Base-by-base conservation (phyloP, 2,329 filamentous ascomycete species). In the Esteya vermicola region DNA sequence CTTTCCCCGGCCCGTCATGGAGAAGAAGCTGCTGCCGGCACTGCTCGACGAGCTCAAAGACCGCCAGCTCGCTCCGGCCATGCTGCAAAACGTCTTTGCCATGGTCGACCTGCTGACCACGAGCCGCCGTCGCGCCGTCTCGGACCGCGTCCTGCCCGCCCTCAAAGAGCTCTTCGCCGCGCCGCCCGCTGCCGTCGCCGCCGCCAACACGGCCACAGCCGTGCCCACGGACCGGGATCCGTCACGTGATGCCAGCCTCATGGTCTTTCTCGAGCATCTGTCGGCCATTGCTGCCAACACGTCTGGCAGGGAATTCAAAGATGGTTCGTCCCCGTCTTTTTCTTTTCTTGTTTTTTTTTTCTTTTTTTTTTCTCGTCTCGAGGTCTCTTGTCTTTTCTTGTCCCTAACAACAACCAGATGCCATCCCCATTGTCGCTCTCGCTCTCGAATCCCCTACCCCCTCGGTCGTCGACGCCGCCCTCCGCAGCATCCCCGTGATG, bases 11-110 rank as follows among this genome's bases (percentile, higher is more conserved):
- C 85, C 85, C 0, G 88, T 98, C 2, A 75, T 96, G 56, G 91
- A 95, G 55, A 94, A 86, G 63, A 98, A 98, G 58, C 70, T 98
- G 8, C 63, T 98, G 3, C 86, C 85, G 1, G 88, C 83, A 1
- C 60, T 98, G 34, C 62, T 98, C 3, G 91, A 98, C 40, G 89
- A 98, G 59, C 77, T 86, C 57, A 96, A 98, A 54, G 91, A 98
- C 52, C 80, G 76, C 38, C 88, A 94, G 33, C 68, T 96, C 1
- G 64, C 95, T 6, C 79, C 88, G 0, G 63, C 89, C 32, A 85
- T 96, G 27, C 62, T 98, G 18, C 84, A 91, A 45, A 96, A 95
- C 47, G 70, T 94, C 19, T 95, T 98, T 61, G 86, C 85, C 45
- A 93, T 96, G 28, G 67, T 95, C 39, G 75, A 80, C 40, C 69